These are phyloP conservation scores for Teratosphaeria epicoccoides DNA, from an alignment of 2,329 filamentous ascomycete species.

Conservation along the genomic window DNA sequence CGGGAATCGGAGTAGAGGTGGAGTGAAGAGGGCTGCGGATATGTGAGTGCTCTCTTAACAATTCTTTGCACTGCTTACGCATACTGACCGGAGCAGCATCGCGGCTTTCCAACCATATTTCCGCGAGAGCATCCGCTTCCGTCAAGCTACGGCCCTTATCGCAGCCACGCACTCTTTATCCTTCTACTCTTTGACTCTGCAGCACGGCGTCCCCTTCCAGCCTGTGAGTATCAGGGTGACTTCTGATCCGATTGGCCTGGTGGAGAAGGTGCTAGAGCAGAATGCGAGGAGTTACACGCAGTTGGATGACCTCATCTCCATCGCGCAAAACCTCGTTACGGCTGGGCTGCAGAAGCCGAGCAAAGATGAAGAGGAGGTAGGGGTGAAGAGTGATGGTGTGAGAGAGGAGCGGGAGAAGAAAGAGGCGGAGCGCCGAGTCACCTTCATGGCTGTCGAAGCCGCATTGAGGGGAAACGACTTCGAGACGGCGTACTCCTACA, in stretches of 20 bases:
- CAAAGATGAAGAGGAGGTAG: neutral
- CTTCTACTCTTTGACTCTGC: constrained; percentile 65
- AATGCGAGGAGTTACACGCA: constrained; percentile 65
- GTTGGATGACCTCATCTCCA: constrained; percentile 59
- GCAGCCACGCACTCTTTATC: constrained; percentile 64
- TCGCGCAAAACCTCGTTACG: constrained; percentile 56
- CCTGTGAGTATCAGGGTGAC: constrained; percentile 70
- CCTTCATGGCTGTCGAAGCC: constrained; percentile 70
- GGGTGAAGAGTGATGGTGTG: neutral
- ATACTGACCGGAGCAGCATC: constrained; percentile 38
- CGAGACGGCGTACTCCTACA: constrained; percentile 77
- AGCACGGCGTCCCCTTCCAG: constrained; percentile 69
- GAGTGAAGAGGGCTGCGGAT: constrained; percentile 65
- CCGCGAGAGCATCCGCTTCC: constrained; percentile 40
- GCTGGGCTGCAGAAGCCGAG: constrained; percentile 29
- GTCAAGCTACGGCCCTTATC: constrained; percentile 53
- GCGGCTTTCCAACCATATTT: constrained; percentile 53
- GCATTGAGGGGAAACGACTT: constrained; percentile 69
- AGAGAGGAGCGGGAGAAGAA: constrained; percentile 11
- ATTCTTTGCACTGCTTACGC: neutral
- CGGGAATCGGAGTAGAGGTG: constrained; percentile 63
- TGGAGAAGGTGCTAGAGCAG: constrained; percentile 64
- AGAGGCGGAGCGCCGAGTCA: constrained; percentile 54
- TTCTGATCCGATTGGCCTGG: constrained; percentile 60
- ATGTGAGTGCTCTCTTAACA: constrained; percentile 42